phyloP scores from a whole-genome alignment of 768 basidiomycete genomes.

The Favolaschia claudopus region DNA sequence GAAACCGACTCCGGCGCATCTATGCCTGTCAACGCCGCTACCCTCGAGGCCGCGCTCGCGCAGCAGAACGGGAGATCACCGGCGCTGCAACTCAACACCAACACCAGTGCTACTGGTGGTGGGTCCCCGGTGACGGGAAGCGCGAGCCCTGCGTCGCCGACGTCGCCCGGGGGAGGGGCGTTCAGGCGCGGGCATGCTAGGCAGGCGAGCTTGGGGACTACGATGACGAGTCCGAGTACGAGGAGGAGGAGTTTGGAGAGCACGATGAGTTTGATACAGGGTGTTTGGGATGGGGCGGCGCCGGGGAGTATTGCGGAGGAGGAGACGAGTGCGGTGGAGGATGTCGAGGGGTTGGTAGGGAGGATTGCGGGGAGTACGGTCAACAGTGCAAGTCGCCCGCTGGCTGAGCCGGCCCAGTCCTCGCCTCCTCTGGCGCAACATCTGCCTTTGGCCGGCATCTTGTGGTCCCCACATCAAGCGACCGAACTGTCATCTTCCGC shows the following conservation, averaged over 20 bases:
- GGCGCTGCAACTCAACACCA: conserved; percentile 37
- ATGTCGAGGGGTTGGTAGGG: conserved; percentile 19
- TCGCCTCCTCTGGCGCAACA: too few relatives aligned
- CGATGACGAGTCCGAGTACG: conserved; percentile 94
- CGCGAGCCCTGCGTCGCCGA: conserved; percentile 36
- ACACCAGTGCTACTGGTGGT: conserved; percentile 20
- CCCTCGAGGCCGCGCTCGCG: conserved; percentile 49
- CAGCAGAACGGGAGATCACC: conserved; percentile 28
- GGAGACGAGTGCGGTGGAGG: conserved; percentile 1
- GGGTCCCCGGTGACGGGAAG: conserved; percentile 17
- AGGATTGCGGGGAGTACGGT: conserved; percentile 23
- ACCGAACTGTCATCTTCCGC: too few relatives aligned
- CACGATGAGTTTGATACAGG: conserved; percentile 94
- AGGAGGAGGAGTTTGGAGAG: conserved; percentile 92
- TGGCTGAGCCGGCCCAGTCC: too few relatives aligned
- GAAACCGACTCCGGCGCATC: conserved; percentile 57
- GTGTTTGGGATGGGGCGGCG: conserved; percentile 82
- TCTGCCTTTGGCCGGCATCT: too few relatives aligned
- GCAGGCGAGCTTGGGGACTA: conserved; percentile 90
- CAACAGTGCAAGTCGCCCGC: too few relatives aligned
- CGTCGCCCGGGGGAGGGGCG: conserved; percentile 54
- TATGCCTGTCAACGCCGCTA: conserved; percentile 54
- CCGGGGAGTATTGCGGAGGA: conserved; percentile 49
- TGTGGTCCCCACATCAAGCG: too few relatives aligned
- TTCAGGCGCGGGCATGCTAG: conserved; percentile 79